These are phyloP conservation scores for Camelina hispida DNA, from an alignment of 345 rosid genomes.

Conservation along the genomic window DNA sequence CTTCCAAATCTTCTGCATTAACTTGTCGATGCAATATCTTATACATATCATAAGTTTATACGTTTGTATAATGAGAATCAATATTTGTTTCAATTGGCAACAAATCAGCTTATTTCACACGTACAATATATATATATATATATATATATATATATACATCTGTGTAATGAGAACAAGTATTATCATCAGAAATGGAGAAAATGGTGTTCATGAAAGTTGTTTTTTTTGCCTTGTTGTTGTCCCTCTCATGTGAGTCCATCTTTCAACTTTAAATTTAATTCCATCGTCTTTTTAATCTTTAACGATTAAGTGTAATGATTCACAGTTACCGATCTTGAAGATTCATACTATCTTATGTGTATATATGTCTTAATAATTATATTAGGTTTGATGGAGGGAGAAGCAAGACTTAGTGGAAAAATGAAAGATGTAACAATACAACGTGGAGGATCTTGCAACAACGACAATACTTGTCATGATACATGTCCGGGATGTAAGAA, in stretches of 20 bases:
- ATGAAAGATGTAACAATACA: conserved; percentile 30
- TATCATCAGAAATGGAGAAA: not conserved
- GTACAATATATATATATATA: not conserved
- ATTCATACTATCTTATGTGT: not conserved
- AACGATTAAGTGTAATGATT: too few species aligned
- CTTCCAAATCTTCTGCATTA: conserved; percentile 8
- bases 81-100: not conserved
- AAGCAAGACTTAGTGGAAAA: conserved; percentile 23
- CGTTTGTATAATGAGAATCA: not conserved
- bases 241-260: conserved; percentile 32
- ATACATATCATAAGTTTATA: not conserved
- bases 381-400: conserved; percentile 18
- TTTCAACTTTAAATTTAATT: not conserved
- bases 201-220: not conserved
- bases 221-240: conserved; percentile 21
- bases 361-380: not conserved
- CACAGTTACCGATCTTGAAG: too few species aligned
- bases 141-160: not conserved
- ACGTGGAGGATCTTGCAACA: conserved; percentile 34
- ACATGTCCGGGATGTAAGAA: conserved; percentile 6
- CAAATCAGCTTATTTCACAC: conserved; percentile 1
- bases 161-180: conserved; percentile 4
- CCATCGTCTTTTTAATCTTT: not conserved
- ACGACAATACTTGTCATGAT: conserved; percentile 29
- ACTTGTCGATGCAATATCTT: not conserved